A percentile compares a stretch with the other conserved stretches of the same genome.
Conservation (phyloP, 2,329 filamentous ascomycete species). For the Monilinia fructigena region DNA sequence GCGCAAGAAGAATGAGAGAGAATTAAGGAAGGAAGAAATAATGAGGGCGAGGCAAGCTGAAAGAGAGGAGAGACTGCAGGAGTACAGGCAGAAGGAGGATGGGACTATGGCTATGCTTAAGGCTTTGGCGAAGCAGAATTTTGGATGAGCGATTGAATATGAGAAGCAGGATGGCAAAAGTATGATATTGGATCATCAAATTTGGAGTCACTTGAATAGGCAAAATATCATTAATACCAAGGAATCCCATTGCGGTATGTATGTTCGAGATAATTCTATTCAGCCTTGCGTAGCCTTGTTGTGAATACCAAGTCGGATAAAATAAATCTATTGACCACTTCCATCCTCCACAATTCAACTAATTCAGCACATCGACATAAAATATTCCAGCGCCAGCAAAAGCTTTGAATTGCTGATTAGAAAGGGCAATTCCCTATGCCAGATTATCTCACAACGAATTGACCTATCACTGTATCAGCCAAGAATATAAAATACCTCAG, state of each 20-base stretch:
- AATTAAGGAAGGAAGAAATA: constrained; percentile 79
- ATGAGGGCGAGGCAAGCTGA: constrained; percentile 72
- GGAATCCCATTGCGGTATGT: background rate
- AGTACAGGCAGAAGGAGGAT: constrained; percentile 74
- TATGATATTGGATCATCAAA: background rate
- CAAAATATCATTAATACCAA: background rate
- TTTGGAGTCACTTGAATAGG: too few relatives aligned
- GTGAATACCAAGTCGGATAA: constrained; percentile 9
- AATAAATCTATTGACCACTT: background rate
- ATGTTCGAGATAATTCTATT: background rate
- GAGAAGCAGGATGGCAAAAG: background rate
- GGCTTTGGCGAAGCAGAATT: constrained; percentile 75
- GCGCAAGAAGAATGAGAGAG: constrained; percentile 77
- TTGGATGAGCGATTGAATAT: constrained; percentile 49
- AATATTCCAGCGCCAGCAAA: background rate
- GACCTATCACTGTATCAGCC: too few relatives aligned
- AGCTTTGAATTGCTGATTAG: background rate
- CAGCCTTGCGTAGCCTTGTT: constrained; percentile 19
- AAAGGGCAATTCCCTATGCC: background rate
- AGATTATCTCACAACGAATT: background rate
- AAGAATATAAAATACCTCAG: background rate
- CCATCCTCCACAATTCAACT: background rate
- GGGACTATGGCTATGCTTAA: constrained; percentile 79
- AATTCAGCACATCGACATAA: background rate
- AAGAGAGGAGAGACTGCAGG: constrained; percentile 71